Evolutionary conservation across 2,329 filamentous ascomycete genomes (phyloP), one percentile per base, ranked within the genome.

Genomic region (Plectosphaerella plurivora): DNA sequence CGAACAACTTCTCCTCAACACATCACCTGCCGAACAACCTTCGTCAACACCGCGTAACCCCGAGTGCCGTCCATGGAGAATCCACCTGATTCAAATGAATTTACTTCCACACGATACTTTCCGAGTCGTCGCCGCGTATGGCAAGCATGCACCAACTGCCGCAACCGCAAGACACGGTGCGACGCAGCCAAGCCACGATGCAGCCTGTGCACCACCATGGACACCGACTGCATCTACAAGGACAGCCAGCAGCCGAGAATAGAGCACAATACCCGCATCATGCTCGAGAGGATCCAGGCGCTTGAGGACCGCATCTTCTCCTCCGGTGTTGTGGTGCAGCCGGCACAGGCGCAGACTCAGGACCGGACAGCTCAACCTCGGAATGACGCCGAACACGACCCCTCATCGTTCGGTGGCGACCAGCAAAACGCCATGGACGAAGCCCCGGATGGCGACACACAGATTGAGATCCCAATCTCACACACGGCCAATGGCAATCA

Each of bases 71-170:
- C 41, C 41, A 44, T 44, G 41, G 41, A 44, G 10, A 10, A 12
- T 10, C 41, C 41, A 16, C 18, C 41, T 12, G 11, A 18, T 18
- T 7, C 41, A 9, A 44, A 6, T 5, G 41, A 20, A 5, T 44
- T 44, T n/a, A 44, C 41, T 5, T 44, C 41, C 10, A 18, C 41
- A 18, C n/a, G 18, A 5, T 44, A 44, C 16, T 47, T 47, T 25
- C 45, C 45, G 5, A 33, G n/a, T 16, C 45, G 57, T 16, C 55
- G 60, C 20, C 53, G 60, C 39, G 59, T 56, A 15, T 52, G 53
- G 45, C 64, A 66, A 49, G 64, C 64, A 16, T 66, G 64, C 35
- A 58, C 59, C 2, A 64, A 64, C 14, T 66, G 64, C 36, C 60
- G 63, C 6, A 52, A 55, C 16, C 61, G 64, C 16, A 66, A 66